Evolutionary conservation across 208 protist species (phyloP), one percentile per base, ranked within the genome.

Genomic region (Zelonia costaricensis): DNA sequence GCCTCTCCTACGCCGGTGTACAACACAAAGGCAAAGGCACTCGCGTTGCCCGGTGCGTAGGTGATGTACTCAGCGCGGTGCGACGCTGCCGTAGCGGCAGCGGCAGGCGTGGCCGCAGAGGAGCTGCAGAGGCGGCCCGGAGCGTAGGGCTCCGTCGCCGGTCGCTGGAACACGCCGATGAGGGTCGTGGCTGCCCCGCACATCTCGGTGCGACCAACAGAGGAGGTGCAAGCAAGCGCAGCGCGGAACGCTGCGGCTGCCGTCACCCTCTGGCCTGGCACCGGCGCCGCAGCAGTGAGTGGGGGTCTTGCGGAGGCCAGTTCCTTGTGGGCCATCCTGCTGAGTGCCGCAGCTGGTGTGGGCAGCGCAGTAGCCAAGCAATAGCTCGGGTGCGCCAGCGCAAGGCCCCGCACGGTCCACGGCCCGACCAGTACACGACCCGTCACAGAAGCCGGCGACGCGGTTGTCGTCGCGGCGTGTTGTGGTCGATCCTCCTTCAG

Each of bases 161-260:
- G 66, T n/a, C 66, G 57, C 46, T 66, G 66, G 38, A 73, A 73
- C 7, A 73, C 52, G 22, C 66, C 66, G 15, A 65, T n/a, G 5
- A 73, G 8, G 16, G 33, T 35, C 4, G 58, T 44, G 5, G 43
- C 23, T 9, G 22, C n/a, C n/a, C n/a, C n/a, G n/a, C n/a, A n/a
- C n/a, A n/a, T 38, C 22, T 16, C 0, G 20, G 6, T 8, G 16
- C 22, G 18, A 35, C 23, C 16, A 28, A 25, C 28, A 6, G 25
- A 43, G 33, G 64, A 20, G 13, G 13, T 43, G 33, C 35, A 27
- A 36, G 40, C 33, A 15, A 15, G 33, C 1, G 36, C 36, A 6
- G 52, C 13, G 20, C 42, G 56, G 40, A 71, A 71, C n/a, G 25
- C 39, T 12, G 15, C 52, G 23, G 53, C 53, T 7, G 62, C 62